phyloP scores from a whole-genome alignment of 805 yeast genomes.

The Metschnikowia kunwiensis region DNA sequence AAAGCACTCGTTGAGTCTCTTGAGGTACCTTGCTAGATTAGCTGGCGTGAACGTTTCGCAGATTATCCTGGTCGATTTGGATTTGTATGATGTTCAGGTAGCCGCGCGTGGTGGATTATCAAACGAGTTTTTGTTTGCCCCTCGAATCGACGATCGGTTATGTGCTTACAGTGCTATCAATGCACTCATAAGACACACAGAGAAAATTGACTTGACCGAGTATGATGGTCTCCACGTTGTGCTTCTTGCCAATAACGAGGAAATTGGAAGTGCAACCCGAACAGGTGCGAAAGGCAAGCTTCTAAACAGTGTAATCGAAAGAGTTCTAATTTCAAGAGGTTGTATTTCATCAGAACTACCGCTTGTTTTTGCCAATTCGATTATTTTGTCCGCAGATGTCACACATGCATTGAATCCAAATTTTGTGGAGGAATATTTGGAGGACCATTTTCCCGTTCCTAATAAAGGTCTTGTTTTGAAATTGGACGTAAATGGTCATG shows the following conservation, averaged over 20 bases:
- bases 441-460: slow-evolving; percentile 35
- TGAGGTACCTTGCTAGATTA: slow-evolving; percentile 30
- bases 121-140: slow-evolving; percentile 37
- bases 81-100: slow-evolving; percentile 35
- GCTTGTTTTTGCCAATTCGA: slow-evolving; percentile 29
- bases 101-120: slow-evolving; percentile 37
- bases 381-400: slow-evolving; percentile 41
- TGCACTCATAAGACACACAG: slow-evolving; percentile 25
- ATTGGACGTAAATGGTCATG: slow-evolving; percentile 37
- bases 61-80: slow-evolving; percentile 34
- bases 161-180: slow-evolving; percentile 39
- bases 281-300: slow-evolving; percentile 41
- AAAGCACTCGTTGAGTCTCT: slow-evolving; percentile 31
- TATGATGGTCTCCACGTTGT: slow-evolving; percentile 32
- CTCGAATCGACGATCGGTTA: slow-evolving; percentile 41
- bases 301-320: slow-evolving; percentile 21
- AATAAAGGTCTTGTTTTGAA: slow-evolving; percentile 39
- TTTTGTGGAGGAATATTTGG: slow-evolving; percentile 31
- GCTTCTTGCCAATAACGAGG: slow-evolving; percentile 40
- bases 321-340: slow-evolving; percentile 11
- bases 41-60: slow-evolving; percentile 21
- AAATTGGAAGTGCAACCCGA: slow-evolving; percentile 38
- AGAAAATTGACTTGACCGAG: slow-evolving; percentile 13
- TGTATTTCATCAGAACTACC: slow-evolving; percentile 6
- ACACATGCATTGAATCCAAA: slow-evolving; percentile 45